Percentiles rank a stretch among this genome's conserved stretches.
phyloP scores from a whole-genome alignment of 768 basidiomycete species.

The Lentinula lateritia region DNA sequence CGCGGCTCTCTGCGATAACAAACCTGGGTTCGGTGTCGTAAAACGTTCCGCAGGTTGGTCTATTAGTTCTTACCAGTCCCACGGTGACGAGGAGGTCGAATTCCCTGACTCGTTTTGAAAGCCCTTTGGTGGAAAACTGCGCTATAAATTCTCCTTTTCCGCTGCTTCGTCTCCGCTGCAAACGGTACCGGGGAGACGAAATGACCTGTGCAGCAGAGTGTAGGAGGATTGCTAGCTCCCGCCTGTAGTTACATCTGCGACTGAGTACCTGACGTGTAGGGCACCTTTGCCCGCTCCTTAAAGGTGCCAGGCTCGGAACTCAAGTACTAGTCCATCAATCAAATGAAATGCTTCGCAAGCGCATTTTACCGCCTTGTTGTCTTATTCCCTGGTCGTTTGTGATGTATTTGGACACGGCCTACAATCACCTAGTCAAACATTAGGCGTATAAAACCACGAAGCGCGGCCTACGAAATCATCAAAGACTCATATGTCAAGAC shows the following conservation, averaged over 20 bases:
- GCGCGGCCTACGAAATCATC: background rate
- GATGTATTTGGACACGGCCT: slow-evolving; percentile 1
- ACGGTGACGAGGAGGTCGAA: background rate
- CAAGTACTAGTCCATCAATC: background rate
- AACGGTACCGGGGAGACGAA: background rate
- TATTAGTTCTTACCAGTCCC: too few relatives aligned
- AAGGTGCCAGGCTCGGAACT: background rate
- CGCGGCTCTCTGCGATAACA: background rate
- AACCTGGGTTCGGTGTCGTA: background rate
- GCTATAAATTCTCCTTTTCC: background rate
- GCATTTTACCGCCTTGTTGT: background rate
- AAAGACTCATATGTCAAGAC: background rate
- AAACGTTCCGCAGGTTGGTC: background rate
- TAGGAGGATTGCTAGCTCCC: background rate
- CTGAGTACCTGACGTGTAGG: background rate
- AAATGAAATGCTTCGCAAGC: background rate
- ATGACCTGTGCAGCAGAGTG: background rate
- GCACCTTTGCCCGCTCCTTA: slow-evolving; percentile 4
- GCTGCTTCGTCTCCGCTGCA: background rate
- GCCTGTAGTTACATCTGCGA: background rate
- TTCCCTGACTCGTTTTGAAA: background rate
- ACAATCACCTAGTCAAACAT: background rate
- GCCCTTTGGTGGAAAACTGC: too few relatives aligned
- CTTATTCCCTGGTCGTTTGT: background rate
- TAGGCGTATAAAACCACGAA: background rate